Conservation (phyloP, 257 asterid species). For the Solanum dulcamara region DNA sequence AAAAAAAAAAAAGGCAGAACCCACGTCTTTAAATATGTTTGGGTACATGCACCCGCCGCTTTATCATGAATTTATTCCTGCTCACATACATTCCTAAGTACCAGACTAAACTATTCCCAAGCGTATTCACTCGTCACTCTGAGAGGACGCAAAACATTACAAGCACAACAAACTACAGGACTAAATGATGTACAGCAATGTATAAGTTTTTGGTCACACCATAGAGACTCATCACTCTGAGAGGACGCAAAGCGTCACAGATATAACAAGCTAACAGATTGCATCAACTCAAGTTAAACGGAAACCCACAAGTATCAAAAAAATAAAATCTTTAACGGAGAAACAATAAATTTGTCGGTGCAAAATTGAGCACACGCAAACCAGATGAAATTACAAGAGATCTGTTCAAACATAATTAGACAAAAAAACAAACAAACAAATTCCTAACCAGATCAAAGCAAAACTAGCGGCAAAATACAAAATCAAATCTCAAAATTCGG, state of each 20-base stretch:
- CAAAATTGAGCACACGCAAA: not conserved
- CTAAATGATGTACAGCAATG: not conserved
- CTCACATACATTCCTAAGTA: not conserved
- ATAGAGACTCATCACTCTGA: slow-evolving; percentile 1
- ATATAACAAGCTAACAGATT: not conserved
- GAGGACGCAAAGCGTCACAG: slow-evolving; percentile 4
- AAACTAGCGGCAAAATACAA: not conserved
- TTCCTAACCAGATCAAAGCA: not conserved
- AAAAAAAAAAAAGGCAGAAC: not conserved
- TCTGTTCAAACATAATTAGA: not conserved
- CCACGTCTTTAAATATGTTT: too few relatives aligned
- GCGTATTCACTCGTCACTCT: slow-evolving; percentile 1
- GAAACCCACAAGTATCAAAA: not conserved
- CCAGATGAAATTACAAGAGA: not conserved
- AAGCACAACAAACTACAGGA: not conserved
- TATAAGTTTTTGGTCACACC: not conserved
- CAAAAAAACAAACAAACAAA: too few relatives aligned
- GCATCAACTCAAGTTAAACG: not conserved
- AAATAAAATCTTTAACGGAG: not conserved
- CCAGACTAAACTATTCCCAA: not conserved
- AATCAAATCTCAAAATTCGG: not conserved
- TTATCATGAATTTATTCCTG: not conserved
- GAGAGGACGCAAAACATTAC: slow-evolving; percentile 4
- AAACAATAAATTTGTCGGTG: not conserved
- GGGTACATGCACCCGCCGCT: not conserved